Base-by-base conservation (phyloP, 192 early-diverging fungal species). In the Umbelopsis isabellina region DNA sequence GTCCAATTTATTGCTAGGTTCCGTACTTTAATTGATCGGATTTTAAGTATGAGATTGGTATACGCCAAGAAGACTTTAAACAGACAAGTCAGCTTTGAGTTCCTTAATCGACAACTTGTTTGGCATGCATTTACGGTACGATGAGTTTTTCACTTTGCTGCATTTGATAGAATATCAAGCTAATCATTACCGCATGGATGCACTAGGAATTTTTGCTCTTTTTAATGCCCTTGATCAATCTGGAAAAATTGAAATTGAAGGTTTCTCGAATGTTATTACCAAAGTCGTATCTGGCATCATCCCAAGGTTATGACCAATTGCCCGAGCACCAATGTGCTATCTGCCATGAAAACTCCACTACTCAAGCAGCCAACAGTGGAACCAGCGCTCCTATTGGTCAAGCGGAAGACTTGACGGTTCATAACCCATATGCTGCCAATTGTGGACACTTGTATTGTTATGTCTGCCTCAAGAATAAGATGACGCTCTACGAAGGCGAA, bases 361-460 rank as follows among this genome's bases (percentile, higher is more conserved):
- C 47, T 44, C 69, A 25, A 61, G 65, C 65, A 13, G 7, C 27
- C 30, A 33, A 25, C 33, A 33, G 58, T 21, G 58, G 71, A 3
- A 55, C 72, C 8, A 45, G 69, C 2, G 70, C 73, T 15, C 48
- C 78, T 18, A 67, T 85, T 52, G 80, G 79, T 53, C 78, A 76
- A 37, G 64, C 49, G 0, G 49, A 73, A 23, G 69, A 73, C 18
- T 71, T 68, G 30, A 74, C 76, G 11, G 76, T 90, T 12, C 80
- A 80, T n/a, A 93, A 90, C 52, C 91, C 96, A 20, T 94, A 95
- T 69, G 76, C 81, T 18, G 87, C 95, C 2, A 86, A 90, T 65
- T 98, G 96, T 72, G 92, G 91, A 0, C 95, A 98, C 58, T 49
- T 84, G 1, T 98, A 90, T 74, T 98, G 96, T 78, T 98, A 98